Conservation (phyloP, 164 flowering plant species). For the Magnolia officinalis region DNA sequence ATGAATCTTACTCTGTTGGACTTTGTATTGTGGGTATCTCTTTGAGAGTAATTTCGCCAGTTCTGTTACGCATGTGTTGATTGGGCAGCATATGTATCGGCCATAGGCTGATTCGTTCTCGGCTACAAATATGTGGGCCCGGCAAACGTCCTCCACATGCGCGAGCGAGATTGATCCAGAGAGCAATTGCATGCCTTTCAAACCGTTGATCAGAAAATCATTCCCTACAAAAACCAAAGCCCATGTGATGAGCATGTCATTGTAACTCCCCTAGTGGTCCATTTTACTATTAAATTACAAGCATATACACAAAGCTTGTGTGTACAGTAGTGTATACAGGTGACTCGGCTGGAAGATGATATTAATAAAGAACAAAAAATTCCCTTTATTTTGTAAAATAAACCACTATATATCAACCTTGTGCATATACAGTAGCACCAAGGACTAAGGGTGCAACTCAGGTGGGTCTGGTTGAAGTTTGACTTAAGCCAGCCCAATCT, state of each 20-base stretch:
- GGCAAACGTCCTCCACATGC: constrained; percentile 71
- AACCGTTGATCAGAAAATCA: constrained; percentile 36
- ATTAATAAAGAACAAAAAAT: no score
- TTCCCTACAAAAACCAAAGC: constrained; percentile 32
- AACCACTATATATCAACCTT: no score
- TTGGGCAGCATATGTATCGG: constrained; percentile 62
- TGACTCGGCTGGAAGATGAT: no score
- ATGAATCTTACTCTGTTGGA: constrained; percentile 34
- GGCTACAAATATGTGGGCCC: constrained; percentile 65
- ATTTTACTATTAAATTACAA: neutral
- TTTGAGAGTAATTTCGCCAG: constrained; percentile 59
- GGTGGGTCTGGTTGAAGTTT: no score
- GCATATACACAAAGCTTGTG: no score
- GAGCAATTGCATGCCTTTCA: constrained; percentile 69
- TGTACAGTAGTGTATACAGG: no score
- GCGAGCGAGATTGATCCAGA: constrained; percentile 67
- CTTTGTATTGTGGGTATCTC: constrained; percentile 56
- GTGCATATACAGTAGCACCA: no score
- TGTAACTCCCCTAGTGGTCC: neutral
- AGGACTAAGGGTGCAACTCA: no score
- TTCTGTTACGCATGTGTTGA: constrained; percentile 56
- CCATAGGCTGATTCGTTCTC: constrained; percentile 75
- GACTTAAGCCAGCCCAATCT: no score
- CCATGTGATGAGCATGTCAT: neutral
- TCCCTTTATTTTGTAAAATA: no score